Evolutionary conservation across 1,139 yeast species (phyloP).

Genomic region (Saccharomyces hybrid): DNA sequence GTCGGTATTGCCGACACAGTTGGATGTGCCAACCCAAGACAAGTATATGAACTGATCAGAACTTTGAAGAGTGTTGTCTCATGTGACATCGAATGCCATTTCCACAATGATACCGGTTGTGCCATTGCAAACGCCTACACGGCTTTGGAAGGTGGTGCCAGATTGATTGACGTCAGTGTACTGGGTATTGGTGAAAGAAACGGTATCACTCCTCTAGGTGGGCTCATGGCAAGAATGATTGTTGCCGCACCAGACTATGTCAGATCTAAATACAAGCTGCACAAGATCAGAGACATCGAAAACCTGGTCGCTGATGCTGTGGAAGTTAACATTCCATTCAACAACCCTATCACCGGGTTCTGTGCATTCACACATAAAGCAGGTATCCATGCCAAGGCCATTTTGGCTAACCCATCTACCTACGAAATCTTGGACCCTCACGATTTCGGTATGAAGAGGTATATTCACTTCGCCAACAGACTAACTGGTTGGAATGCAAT

Average conservation of each 20-base stretch:
- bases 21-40: constrained; percentile 98
- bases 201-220: constrained; percentile 97
- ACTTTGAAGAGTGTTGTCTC: constrained; percentile 89
- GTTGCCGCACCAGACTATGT: constrained; percentile 98
- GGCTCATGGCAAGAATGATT: constrained; percentile 98
- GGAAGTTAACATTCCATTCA: constrained; percentile 93
- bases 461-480: constrained; percentile 95
- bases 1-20: constrained; percentile 99
- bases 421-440: constrained; percentile 93
- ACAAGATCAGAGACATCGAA: constrained; percentile 92
- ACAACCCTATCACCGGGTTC: constrained; percentile 98
- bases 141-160: constrained; percentile 97
- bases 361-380: constrained; percentile 99
- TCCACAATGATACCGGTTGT: constrained; percentile 98
- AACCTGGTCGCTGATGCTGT: constrained; percentile 96
- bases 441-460: constrained; percentile 91
- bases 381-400: constrained; percentile 98
- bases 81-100: constrained; percentile 97
- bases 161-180: constrained; percentile 88
- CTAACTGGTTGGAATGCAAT: constrained; percentile 99
- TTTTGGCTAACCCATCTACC: constrained; percentile 95
- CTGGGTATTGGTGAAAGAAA: constrained; percentile 98
- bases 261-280: constrained; percentile 87
- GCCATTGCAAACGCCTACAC: constrained; percentile 98
- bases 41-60: constrained; percentile 91